phyloP scores from a whole-genome alignment of 352 stramenopile species.

The Phytophthora uliginosa region DNA sequence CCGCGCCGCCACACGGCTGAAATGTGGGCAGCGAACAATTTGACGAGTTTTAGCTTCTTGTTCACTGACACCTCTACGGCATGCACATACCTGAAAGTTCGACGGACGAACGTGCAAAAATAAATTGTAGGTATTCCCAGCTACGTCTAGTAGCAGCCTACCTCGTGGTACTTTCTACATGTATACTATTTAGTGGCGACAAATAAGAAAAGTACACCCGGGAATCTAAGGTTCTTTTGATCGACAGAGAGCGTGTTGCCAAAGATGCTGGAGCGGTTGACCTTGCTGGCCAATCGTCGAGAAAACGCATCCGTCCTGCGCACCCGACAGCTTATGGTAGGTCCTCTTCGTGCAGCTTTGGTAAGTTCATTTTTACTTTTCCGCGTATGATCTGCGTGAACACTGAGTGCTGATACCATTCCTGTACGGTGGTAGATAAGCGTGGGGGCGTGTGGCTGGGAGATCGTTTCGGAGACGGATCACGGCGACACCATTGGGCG shows the following conservation, averaged over 20 bases:
- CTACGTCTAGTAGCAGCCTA: no score
- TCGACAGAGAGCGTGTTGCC: background rate
- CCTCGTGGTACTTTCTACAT: no score
- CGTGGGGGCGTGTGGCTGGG: background rate
- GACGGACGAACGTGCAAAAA: no score
- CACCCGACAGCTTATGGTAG: background rate
- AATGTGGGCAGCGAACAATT: no score
- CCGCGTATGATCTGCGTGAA: no score
- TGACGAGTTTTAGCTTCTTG: no score
- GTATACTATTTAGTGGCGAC: no score
- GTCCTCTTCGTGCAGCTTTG: background rate
- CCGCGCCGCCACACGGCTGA: no score
- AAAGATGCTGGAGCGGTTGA: background rate
- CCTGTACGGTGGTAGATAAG: background rate
- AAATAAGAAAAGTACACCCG: background rate
- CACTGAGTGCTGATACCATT: background rate
- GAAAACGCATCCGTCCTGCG: background rate
- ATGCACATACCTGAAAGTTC: no score
- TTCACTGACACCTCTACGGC: no score
- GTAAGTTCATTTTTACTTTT: background rate
- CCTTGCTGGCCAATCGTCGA: background rate
- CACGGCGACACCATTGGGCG: background rate
- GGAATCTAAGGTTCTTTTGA: background rate
- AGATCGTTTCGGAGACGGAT: background rate
- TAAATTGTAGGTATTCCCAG: no score